Conservation (phyloP, 768 basidiomycete species). For the Boletus patriciae region DNA sequence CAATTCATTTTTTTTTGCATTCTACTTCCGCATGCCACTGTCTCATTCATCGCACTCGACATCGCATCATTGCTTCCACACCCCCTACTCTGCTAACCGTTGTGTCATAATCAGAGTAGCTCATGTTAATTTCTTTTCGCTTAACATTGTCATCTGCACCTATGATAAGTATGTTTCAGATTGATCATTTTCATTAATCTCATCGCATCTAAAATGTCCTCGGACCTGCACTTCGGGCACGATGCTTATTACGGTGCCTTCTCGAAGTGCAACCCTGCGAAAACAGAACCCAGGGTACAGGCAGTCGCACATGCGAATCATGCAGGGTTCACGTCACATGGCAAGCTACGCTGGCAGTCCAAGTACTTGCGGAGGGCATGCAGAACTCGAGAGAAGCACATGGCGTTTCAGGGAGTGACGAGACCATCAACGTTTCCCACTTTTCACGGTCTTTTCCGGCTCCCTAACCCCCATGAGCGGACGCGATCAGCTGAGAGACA, state of each 20-base stretch:
- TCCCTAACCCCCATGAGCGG: slow-evolving; percentile 19
- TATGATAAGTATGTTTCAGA: slow-evolving; percentile 20
- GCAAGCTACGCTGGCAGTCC: slow-evolving; percentile 1
- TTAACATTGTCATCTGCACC: slow-evolving; percentile 12
- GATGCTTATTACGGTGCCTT: not conserved
- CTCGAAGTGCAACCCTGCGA: not conserved
- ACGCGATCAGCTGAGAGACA: not conserved
- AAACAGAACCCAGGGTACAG: not conserved
- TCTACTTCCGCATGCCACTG: slow-evolving; percentile 24
- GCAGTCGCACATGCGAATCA: not conserved
- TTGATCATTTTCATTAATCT: slow-evolving; percentile 1
- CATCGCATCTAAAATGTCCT: slow-evolving; percentile 6
- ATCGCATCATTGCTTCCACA: slow-evolving; percentile 19
- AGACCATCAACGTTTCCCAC: slow-evolving; percentile 19
- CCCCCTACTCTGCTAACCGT: slow-evolving; percentile 7
- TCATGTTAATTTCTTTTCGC: slow-evolving; percentile 19
- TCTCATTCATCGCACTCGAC: slow-evolving; percentile 17
- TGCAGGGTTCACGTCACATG: not conserved
- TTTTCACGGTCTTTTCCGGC: slow-evolving; percentile 16
- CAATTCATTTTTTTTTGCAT: slow-evolving; percentile 20
- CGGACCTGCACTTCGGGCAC: not conserved
- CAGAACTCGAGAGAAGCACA: slow-evolving; percentile 1
- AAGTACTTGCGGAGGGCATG: slow-evolving; percentile 2
- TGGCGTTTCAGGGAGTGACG: slow-evolving; percentile 3
- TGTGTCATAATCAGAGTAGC: slow-evolving; percentile 8